A percentile compares a stretch with the other conserved stretches of the same genome.
These are phyloP conservation scores for Camelina laxa DNA, from an alignment of 345 rosid genomes.

Conservation along the genomic window DNA sequence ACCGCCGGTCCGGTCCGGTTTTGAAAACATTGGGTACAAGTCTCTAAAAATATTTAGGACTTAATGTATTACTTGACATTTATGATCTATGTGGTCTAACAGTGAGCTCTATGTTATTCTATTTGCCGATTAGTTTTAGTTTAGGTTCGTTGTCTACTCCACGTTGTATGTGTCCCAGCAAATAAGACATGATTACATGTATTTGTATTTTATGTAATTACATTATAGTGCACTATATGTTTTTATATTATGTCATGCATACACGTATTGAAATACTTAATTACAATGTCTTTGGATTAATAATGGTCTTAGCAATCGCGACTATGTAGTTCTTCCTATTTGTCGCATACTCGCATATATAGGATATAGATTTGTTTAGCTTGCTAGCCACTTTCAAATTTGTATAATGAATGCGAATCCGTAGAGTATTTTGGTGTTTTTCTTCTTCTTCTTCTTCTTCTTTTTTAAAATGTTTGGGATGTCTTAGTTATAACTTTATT, in stretches of 20 bases:
- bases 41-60: neutral
- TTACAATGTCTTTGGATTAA: neutral
- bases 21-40: no score
- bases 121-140: neutral
- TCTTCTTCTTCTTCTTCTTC: no score
- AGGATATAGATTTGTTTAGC: neutral
- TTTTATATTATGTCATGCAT: neutral
- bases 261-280: neutral
- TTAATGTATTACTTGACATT: no score
- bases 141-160: constrained; percentile 24
- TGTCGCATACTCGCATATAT: no score
- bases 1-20: no score
- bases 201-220: neutral
- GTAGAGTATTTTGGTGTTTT: neutral
- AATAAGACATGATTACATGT: constrained; percentile 19
- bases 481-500: no score
- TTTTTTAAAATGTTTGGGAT: no score
- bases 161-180: constrained; percentile 23
- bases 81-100: no score
- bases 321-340: no score
- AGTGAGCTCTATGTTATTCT: no score
- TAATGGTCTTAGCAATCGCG: no score
- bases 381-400: neutral
- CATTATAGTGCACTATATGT: neutral
- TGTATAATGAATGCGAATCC: neutral